Evolutionary conservation across 2,329 filamentous ascomycete genomes (phyloP).

Genomic region (Cladosporium sp.): DNA sequence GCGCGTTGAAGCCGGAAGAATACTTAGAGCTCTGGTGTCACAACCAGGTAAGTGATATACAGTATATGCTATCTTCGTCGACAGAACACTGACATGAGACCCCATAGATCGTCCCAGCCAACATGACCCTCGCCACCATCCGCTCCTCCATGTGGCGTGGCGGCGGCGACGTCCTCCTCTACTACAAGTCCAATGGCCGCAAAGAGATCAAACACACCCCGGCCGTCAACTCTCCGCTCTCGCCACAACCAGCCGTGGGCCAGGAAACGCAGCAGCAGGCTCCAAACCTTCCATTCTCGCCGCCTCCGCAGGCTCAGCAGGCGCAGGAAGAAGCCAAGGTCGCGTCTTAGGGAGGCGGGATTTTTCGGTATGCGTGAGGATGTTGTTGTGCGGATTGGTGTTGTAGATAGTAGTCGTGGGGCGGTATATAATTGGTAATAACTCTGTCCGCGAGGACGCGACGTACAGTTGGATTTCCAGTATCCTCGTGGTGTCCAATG

Average conservation of each 20-base stretch:
- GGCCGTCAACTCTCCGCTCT: neutral
- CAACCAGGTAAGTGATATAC: slow-evolving; percentile 67
- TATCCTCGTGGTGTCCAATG: neutral
- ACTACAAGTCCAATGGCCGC: slow-evolving; percentile 90
- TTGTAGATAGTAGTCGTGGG: neutral
- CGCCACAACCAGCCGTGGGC: neutral
- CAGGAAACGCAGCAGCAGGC: slow-evolving; percentile 3
- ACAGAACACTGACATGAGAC: slow-evolving; percentile 41
- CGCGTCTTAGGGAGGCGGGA: slow-evolving; percentile 19
- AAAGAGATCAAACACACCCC: slow-evolving; percentile 55
- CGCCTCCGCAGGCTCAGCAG: slow-evolving; percentile 9
- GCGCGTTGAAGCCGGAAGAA: slow-evolving; percentile 77
- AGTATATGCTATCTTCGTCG: neutral
- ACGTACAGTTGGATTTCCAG: neutral
- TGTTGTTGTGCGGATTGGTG: neutral
- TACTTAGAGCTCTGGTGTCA: slow-evolving; percentile 96
- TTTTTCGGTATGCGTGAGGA: neutral
- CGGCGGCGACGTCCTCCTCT: slow-evolving; percentile 85
- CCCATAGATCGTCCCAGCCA: slow-evolving; percentile 64
- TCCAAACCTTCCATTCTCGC: slow-evolving; percentile 17
- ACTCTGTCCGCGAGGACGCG: slow-evolving; percentile 4
- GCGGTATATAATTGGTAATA: neutral
- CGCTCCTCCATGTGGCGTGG: slow-evolving; percentile 92
- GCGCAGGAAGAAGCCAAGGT: slow-evolving; percentile 7
- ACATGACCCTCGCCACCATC: slow-evolving; percentile 92